Evolutionary conservation across 176 grass and related monocot genomes (phyloP), one percentile per base, ranked within the genome.

Genomic region (Aegilops sharonensis): DNA sequence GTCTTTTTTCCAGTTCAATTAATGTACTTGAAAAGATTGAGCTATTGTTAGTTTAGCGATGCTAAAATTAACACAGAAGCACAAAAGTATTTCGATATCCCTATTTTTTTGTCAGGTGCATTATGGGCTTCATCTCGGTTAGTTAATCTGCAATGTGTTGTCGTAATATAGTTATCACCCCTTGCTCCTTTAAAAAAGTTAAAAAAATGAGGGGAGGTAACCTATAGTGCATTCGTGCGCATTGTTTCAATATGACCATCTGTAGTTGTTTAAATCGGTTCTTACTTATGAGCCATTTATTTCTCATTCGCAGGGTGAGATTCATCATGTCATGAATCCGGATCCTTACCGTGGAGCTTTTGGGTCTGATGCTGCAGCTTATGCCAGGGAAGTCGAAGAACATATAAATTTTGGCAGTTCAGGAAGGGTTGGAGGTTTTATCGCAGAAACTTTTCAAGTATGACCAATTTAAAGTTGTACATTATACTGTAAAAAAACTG

Each of bases 381-480:
- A 99, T 88, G 94, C 92, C 15, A 96, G 90, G 79, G 97, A 99
- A 89, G 85, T 99, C 0, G 65, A 94, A 82, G 97, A 99, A 65
- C 97, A 99, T 73, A 93, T 99, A 74, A 83, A 75, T 68, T 96
- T 90, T 80, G 97, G 94, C 61, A 96, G 83, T 84, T 88, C 97
- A 78, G 94, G 97, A 54, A 94, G 90, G 68, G 89, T 99, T 85
- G 97, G 90, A 80, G 97, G 97, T 17, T 96, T 99, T 77, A 99
- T 99, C 85, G 97, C 94, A 74, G 97, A 99, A 91, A 99, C 94
- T 72, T 99, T 99, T 81, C 97, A 99, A 85, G 97, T 99, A 45
- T 85, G 69, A 75, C 43, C 2, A 34, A 6, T 37, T 18, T 77
- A 62, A 40, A 64, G 31, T 78, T 79, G 32, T 80, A 37, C 18